phyloP scores from a whole-genome alignment of 2,329 filamentous ascomycete species.

The Colletotrichum echinochloae region DNA sequence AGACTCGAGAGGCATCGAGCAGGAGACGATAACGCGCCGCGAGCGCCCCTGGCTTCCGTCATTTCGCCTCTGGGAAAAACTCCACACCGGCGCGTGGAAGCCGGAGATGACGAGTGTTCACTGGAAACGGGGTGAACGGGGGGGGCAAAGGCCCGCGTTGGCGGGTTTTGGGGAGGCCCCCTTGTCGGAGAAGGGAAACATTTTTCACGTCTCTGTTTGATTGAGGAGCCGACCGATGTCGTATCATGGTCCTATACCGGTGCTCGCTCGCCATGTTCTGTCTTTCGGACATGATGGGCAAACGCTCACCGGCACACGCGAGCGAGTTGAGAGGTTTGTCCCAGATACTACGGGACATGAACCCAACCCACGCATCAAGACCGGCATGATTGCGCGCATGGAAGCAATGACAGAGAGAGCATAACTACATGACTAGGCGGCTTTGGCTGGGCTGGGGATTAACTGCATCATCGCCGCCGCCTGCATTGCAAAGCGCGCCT shows the following conservation, averaged over 20 bases:
- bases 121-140: not conserved
- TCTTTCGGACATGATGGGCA: not conserved
- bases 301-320: too few relatives aligned
- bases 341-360: too few relatives aligned
- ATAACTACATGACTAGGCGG: not conserved
- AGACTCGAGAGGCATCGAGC: too few relatives aligned
- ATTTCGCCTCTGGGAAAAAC: not conserved
- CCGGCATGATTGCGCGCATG: not conserved
- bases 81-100: constrained; percentile 3
- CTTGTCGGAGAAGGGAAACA: not conserved
- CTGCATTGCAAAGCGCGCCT: not conserved
- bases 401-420: not conserved
- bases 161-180: not conserved
- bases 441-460: not conserved
- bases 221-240: not conserved
- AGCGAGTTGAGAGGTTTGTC: not conserved
- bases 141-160: not conserved
- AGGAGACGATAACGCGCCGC: too few relatives aligned
- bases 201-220: not conserved
- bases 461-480: not conserved
- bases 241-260: not conserved
- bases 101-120: not conserved
- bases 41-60: not conserved
- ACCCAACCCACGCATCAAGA: not conserved
- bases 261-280: not conserved